Evolutionary conservation across 2,329 filamentous ascomycete genomes (phyloP), one percentile per base, ranked within the genome.

Genomic region (Didymella arachidicola): DNA sequence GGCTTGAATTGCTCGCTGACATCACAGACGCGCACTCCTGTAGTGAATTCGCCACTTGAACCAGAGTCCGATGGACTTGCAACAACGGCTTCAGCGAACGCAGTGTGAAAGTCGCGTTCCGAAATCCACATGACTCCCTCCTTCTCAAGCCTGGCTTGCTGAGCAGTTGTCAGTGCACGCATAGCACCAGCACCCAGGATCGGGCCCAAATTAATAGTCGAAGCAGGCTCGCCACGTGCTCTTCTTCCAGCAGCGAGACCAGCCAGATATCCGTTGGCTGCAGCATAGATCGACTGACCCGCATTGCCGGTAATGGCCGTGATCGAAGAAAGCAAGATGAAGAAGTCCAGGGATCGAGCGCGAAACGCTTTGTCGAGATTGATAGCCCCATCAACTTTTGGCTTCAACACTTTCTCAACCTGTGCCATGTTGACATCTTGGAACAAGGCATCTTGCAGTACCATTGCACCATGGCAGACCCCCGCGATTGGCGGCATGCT

Each of bases 111-210:
- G 32, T 69, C 62, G 18, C 55, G 51, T 39, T 69, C 67, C 7
- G 62, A 66, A 11, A 49, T 50, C 32, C 44, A 53, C 50, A 51
- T 53, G 10, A 56, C 43, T 1, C 48, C 53, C 4, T 32, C 45
- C 41, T 60, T 62, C 18, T 41, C 16, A 1, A 64, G 53, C 18
- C n/a, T 12, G 4, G 19, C 19, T 82, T 79, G 46, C 12, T 50
- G 44, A n/a, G 25, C 18, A 18, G 18, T 4, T n/a, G 42, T 47
- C 1, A 49, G 42, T 5, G 43, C n/a, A 10, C 51, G 50, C 1
- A 53, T 56, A 34, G 32, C 29, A 18, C 83, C 83, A 1, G 78
- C 61, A 6, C 79, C 82, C 0, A 77, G 54, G 0, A 84, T 65
- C 6, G 65, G 52, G 1, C 79, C 77, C 4, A 82, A 25, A 6